phyloP scores from a whole-genome alignment of 805 yeast genomes.

The Cyberlindnera mycetangii region DNA sequence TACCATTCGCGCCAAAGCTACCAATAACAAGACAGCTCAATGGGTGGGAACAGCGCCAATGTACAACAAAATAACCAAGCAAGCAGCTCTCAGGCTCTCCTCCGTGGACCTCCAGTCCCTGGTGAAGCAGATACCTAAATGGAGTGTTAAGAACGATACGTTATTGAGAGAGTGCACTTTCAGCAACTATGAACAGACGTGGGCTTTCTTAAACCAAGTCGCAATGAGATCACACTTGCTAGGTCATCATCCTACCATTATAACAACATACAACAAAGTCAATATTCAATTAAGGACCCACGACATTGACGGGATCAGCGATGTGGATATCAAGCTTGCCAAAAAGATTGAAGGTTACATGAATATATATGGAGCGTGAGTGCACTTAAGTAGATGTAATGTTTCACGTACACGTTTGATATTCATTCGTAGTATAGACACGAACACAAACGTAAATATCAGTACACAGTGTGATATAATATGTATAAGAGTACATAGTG shows the following conservation, averaged over 20 bases:
- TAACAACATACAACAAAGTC: constrained; percentile 60
- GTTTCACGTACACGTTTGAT: too few species aligned
- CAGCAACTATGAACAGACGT: constrained; percentile 55
- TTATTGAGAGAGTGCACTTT: constrained; percentile 41
- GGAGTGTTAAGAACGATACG: constrained; percentile 22
- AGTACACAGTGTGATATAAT: too few species aligned
- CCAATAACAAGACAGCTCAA: not conserved
- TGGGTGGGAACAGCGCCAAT: too few species aligned
- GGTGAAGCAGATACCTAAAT: constrained; percentile 23
- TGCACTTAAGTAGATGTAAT: not conserved
- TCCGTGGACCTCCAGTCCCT: constrained; percentile 22
- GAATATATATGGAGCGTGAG: too few species aligned
- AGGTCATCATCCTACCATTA: constrained; percentile 71
- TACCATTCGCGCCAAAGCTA: not conserved
- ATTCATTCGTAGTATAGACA: too few species aligned
- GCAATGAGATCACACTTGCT: constrained; percentile 53
- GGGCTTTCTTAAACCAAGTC: constrained; percentile 59
- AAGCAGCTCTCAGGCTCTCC: constrained; percentile 30
- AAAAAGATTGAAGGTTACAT: constrained; percentile 38
- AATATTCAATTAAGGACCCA: constrained; percentile 59
- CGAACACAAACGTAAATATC: too few species aligned
- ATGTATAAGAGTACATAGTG: too few species aligned
- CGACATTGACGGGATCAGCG: constrained; percentile 53
- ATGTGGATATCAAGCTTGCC: constrained; percentile 59
- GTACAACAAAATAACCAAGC: constrained; percentile 37